Evolutionary conservation across 2,329 filamentous ascomycete genomes (phyloP), one percentile per base, ranked within the genome.

Genomic region (Microcyclosporella mali): DNA sequence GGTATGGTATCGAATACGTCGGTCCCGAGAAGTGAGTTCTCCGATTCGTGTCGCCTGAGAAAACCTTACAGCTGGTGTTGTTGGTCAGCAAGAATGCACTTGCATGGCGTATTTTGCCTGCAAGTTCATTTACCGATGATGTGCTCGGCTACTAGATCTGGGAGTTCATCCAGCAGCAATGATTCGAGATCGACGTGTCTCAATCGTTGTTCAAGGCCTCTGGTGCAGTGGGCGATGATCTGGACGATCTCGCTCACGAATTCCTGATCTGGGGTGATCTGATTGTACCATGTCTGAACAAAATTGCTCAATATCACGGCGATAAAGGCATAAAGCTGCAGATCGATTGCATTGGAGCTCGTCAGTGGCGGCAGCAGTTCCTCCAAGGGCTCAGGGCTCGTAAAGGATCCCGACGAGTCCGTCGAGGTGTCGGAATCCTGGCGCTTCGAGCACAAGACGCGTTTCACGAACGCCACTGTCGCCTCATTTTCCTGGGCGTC

Each of bases 311-410:
- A 74, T 49, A 97, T 81, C 46, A 97, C 84, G 40, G 92, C 85
- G 47, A 98, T 81, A 47, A 97, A 78, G 19, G 87, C 90, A 63
- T 97, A 98, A 3, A 98, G 76, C 67, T 98, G 85, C 43, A 94
- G 70, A 65, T 98, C 92, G 46, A 97, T 80, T 56, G 94, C 88
- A 64, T 95, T 94, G 39, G 88, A 88, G 70, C 88, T 95, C 37
- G 90, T 97, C 59, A 98, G 73, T 30, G 89, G 88, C 46, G 90
- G 92, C 34, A 98, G 72, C 33, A 95, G 71, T 55, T 89, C 84
- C 47, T 94, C 81, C 54, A 94, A 82, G 37, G 86, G 78, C 57
- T 72, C 72, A 33, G 75, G 77, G 55, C 49, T 36, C 25, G 30
- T 15, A 17, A 45, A 40, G 10, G 44, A 40, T 21, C 40, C 11